Evolutionary conservation across 768 basidiomycete genomes (phyloP), one percentile per base, ranked within the genome.

Genomic region (Calocybe gangraenosa): DNA sequence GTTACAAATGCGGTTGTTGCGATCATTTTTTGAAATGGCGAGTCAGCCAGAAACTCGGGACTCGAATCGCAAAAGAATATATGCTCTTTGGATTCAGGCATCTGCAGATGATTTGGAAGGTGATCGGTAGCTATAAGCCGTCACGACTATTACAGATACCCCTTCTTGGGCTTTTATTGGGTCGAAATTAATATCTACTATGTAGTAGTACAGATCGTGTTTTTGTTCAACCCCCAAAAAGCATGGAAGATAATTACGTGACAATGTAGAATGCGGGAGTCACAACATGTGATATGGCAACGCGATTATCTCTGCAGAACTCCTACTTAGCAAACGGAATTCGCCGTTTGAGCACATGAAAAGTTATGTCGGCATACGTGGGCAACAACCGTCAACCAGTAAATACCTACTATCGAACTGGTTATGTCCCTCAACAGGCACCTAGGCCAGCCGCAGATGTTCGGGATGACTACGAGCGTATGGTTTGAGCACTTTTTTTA

Each of bases 401-500:
- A 22, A 60, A 45, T 18, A 39, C 65, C 6, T 66, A 66, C 35
- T 67, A 65, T 46, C 62, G 64, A 15, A 46, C 52, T 17, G 42
- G 42, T 6, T 63, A 66, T 46, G 55, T 53, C 11, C 56, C 59
- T 15, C 55, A 58, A 37, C 51, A 53, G 20, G 55, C 54, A 36
- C 52, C 42, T 31, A 47, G 61, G 9, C 57, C 65, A 25, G 66
- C 57, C 13, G 68, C 77, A 46, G 73, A 76, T 53, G 63, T 81
- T 15, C 76, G 78, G 28, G 87, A 89, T 61, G 86, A 87, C 60
- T 87, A 87, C 58, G 87, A 89, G 70, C 76, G 87, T 89, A 62
- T 51, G 75, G 60, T 25, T 18, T 8, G 42, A 34, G 25, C 28
- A 30, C 14, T 46, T 21, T n/a, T n/a, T n/a, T n/a, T n/a, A n/a